Evolutionary conservation across 345 rosid genomes (phyloP), one percentile per base, ranked within the genome.

Genomic region (Microthlaspi erraticum): DNA sequence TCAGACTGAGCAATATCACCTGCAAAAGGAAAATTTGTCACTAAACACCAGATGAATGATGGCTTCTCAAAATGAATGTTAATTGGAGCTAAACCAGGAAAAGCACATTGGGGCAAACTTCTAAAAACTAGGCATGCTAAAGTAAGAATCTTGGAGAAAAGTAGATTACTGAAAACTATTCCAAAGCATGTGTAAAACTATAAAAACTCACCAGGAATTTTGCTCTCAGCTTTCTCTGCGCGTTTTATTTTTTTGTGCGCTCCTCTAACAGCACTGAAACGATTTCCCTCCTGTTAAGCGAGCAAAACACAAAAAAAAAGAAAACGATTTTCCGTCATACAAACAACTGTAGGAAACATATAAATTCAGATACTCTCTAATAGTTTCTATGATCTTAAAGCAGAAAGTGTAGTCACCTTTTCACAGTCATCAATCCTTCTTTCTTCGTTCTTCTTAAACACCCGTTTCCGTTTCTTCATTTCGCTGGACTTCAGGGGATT

Each of bases 361-460:
- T 20, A 20, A 20, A 20, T 20, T 20, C 2, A 12, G 68, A 20
- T 70, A 5, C 13, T 61, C 31, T 33, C 55, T 71, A 42, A n/a
- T 46, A 13, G 11, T n/a, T n/a, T n/a, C n/a, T n/a, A n/a, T n/a
- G n/a, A n/a, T n/a, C n/a, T 10, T 42, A 7, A 18, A 13, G 48
- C 16, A 8, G 55, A 26, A 29, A 29, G 42, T 56, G 56, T 11
- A 37, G 26, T 66, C 57, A 88, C 99, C 91, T 80, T 87, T 81
- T 91, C 97, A 80, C 89, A 93, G 23, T 89, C 96, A 78, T 93
- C 93, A 72, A 93, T 93, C 96, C 98, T 91, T 66, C 82, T 82
- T 80, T 91, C 97, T 83, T 93, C 96, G 64, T 91, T 88, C 3
- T 81, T 71, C 98, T 80, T 91, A 74, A 31, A 91, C 86, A 54